phyloP scores from a whole-genome alignment of 2,329 filamentous ascomycete genomes.

The Cladosporium sp. region DNA sequence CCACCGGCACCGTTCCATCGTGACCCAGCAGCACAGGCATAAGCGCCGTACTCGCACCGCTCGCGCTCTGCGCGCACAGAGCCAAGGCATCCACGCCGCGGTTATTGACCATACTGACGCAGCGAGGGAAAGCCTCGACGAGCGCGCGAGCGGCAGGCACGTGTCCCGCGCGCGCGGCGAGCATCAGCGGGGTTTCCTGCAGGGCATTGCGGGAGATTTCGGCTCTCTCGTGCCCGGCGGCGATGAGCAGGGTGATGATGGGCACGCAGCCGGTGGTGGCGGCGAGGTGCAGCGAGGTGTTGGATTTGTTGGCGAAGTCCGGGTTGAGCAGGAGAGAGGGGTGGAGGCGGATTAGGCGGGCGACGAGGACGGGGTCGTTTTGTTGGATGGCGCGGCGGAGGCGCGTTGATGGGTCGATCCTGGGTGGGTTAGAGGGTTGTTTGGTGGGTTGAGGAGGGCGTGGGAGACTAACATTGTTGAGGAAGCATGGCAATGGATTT shows the following conservation, averaged over 20 bases:
- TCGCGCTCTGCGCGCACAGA: conserved; percentile 15
- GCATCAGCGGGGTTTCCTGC: conserved; percentile 75
- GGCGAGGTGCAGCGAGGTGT: conserved; percentile 79
- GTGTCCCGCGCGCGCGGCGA: conserved; percentile 65
- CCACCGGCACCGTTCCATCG: not conserved
- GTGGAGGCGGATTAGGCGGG: conserved; percentile 70
- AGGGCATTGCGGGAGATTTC: conserved; percentile 73
- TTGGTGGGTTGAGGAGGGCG: not conserved
- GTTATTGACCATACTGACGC: conserved; percentile 61
- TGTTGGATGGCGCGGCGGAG: conserved; percentile 76
- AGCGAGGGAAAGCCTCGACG: conserved; percentile 57
- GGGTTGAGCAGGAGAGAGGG: conserved; percentile 71
- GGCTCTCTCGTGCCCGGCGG: conserved; percentile 68
- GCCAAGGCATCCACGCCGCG: conserved; percentile 64
- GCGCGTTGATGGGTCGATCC: conserved; percentile 72
- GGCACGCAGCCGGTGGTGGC: conserved; percentile 65
- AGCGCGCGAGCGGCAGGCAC: conserved; percentile 70
- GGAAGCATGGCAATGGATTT: not conserved
- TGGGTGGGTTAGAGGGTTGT: conserved; percentile 30
- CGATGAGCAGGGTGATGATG: conserved; percentile 64
- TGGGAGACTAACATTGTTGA: not conserved
- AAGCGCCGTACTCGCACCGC: conserved; percentile 31
- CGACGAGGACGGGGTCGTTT: conserved; percentile 67
- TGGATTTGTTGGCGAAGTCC: conserved; percentile 68
- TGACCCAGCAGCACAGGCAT: conserved; percentile 38